Evolutionary conservation across 257 asterid genomes (phyloP).

Genomic region (Fraxinus americana): DNA sequence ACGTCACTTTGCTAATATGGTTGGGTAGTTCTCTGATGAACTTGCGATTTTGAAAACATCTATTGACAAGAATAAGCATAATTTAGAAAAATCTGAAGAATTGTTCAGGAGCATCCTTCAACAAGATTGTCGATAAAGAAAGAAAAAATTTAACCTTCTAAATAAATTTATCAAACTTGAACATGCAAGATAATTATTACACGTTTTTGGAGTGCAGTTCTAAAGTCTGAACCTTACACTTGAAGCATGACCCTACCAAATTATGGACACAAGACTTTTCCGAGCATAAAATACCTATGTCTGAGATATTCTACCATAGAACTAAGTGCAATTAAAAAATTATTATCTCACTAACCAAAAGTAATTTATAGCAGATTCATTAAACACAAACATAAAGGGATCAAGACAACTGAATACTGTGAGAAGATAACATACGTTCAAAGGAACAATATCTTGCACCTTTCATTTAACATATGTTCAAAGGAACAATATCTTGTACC

Average conservation of each 20-base stretch:
- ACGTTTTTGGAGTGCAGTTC: too few relatives aligned
- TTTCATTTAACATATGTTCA: constrained; percentile 29
- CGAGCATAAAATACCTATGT: neutral
- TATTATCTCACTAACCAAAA: neutral
- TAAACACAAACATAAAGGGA: neutral
- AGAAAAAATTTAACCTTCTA: neutral
- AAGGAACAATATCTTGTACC: constrained; percentile 33
- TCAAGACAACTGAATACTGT: neutral
- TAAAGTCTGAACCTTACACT: neutral
- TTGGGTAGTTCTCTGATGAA: constrained; percentile 69
- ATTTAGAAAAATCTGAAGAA: neutral
- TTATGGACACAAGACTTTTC: neutral
- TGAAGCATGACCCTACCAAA: neutral
- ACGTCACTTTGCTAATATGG: constrained; percentile 59
- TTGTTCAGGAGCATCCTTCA: neutral
- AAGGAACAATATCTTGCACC: constrained; percentile 39
- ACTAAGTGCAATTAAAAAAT: neutral
- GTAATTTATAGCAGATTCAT: neutral
- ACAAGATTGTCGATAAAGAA: neutral
- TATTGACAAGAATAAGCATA: constrained; percentile 28
- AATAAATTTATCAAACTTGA: neutral
- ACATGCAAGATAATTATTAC: neutral
- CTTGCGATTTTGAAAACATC: constrained; percentile 67
- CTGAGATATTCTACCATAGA: neutral
- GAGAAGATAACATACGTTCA: neutral